Base-by-base conservation (phyloP, 345 rosid species). In the Orychophragmus violaceus region DNA sequence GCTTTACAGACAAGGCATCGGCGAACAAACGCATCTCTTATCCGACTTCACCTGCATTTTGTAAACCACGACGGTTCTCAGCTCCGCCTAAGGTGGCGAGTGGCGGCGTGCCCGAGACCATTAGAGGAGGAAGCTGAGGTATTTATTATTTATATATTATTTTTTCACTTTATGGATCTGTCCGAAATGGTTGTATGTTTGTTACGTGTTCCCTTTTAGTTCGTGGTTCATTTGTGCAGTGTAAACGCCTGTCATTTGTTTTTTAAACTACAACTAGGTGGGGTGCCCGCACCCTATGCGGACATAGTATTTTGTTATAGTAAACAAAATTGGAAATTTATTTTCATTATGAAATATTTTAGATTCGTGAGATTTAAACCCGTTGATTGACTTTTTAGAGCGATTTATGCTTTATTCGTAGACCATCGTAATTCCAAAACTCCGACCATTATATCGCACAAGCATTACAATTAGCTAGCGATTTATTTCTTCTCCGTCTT, bases 21-120 rank as follows among this genome's bases (percentile, higher is more conserved):
- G 78, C 84, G 5, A 94, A 84, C 90, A 94, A 94, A 68, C 81
- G 88, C 50, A 88, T 94, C 8, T 81, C 97, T 4, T 94, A 82
- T 73, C 85, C 97, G 1, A 81, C 82, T 23, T 87, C 99, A 3
- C 88, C 88, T 1, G 95, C 91, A 64, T 35, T 74, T 46, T 69
- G 70, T 12, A 82, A 69, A 72, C 83, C 81, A 7, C 33, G 97
- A 74, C 80, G 88, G 80, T 87, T 85, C 63, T 85, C 91, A 4
- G 93, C 82, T 63, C 97, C 93, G 0, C 88, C 91, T 6, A 94
- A 88, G 81, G 61, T 88, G 66, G 89, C 84, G 69, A 71, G 63
- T 62, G 45, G 39, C 33, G 77, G 79, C 55, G 80, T 80, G 53
- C 74, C 75, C 2, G 62, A 76, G 54, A 51, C 77, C 17, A 82